Conservation (phyloP, 331 rosid genomes). For the Prunus yedoensis region DNA sequence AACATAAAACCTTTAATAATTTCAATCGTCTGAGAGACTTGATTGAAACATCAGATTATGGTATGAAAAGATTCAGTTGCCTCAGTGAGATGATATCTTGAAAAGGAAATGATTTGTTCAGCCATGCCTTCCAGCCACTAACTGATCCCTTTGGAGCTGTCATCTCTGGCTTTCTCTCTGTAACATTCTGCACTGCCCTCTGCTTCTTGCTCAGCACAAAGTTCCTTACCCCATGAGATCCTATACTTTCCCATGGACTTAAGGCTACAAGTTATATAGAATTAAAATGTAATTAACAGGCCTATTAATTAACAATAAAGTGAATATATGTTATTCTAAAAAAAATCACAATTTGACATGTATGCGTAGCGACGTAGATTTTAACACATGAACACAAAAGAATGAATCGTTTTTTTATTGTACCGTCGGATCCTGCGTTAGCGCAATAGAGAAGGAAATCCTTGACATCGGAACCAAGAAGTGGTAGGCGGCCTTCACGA, state of each 20-base stretch:
- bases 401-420: background rate
- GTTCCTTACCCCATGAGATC: conserved; percentile 49
- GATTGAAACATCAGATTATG: background rate
- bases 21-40: background rate
- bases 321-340: no score
- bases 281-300: no score
- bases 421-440: conserved; percentile 54
- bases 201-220: conserved; percentile 61
- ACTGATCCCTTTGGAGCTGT: conserved; percentile 35
- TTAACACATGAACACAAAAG: background rate
- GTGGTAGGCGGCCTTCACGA: conserved; percentile 56
- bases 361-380: no score
- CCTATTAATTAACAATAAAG: no score
- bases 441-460: conserved; percentile 54
- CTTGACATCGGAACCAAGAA: conserved; percentile 49
- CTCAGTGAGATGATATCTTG: conserved; percentile 30
- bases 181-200: conserved; percentile 15
- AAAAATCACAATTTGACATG: no score
- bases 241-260: conserved; percentile 60
- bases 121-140: conserved; percentile 53
- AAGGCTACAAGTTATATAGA: conserved; percentile 38
- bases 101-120: conserved; percentile 38
- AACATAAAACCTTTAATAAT: background rate
- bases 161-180: conserved; percentile 27
- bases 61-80: background rate